Evolutionary conservation across 1,139 yeast genomes (phyloP).

Genomic region (Tardiomyces blankii): DNA sequence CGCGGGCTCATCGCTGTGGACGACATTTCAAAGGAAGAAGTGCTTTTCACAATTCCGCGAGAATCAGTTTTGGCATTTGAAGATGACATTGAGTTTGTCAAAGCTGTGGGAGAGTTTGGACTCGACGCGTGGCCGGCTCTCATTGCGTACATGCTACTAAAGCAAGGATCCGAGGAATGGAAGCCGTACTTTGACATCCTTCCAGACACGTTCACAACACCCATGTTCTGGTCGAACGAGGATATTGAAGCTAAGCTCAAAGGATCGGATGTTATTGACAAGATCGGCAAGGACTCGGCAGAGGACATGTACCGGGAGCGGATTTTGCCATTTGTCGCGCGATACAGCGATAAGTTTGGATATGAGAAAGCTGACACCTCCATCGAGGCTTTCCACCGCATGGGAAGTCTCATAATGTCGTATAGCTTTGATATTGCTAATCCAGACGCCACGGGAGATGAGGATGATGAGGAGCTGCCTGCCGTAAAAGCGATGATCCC

Average conservation of each 20-base stretch:
- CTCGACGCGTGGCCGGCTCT: slow-evolving; percentile 64
- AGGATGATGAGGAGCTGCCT: slow-evolving; percentile 25
- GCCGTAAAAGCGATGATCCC: slow-evolving; percentile 81
- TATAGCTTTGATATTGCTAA: slow-evolving; percentile 50
- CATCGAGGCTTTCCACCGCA: slow-evolving; percentile 49
- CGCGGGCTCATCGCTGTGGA: slow-evolving; percentile 62
- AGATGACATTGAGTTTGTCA: slow-evolving; percentile 36
- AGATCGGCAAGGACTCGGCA: slow-evolving; percentile 66
- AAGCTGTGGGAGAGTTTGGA: slow-evolving; percentile 31
- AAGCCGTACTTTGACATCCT: slow-evolving; percentile 56
- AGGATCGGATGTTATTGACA: slow-evolving; percentile 60
- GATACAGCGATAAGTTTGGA: slow-evolving; percentile 11
- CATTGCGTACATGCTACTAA: slow-evolving; percentile 56
- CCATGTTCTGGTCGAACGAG: slow-evolving; percentile 62
- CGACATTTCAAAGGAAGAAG: slow-evolving; percentile 49
- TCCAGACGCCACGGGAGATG: slow-evolving; percentile 18
- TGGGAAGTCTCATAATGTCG: slow-evolving; percentile 62
- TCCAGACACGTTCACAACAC: slow-evolving; percentile 53
- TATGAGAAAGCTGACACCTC: slow-evolving; percentile 29
- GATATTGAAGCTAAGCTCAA: slow-evolving; percentile 37
- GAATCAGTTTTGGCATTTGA: slow-evolving; percentile 41
- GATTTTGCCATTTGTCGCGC: slow-evolving; percentile 25
- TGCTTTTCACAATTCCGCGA: slow-evolving; percentile 61
- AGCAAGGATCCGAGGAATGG: slow-evolving; percentile 45
- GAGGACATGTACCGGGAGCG: slow-evolving; percentile 41